phyloP scores from a whole-genome alignment of 768 basidiomycete species.

The Phlegmacium glaucopus region DNA sequence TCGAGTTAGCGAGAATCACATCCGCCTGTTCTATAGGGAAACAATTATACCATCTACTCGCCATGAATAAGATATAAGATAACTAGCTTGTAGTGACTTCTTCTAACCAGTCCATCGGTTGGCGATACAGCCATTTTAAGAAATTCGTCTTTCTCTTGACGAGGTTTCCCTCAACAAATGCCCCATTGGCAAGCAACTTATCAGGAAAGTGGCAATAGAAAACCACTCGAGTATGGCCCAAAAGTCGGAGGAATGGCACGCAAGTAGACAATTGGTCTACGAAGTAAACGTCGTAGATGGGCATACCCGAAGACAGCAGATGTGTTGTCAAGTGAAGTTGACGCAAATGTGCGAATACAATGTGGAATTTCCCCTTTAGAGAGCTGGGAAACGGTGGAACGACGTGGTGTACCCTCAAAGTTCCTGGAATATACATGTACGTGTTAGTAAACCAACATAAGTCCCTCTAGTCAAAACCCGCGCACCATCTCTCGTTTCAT shows the following conservation, averaged over 20 bases:
- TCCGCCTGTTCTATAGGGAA: constrained; percentile 73
- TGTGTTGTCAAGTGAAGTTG: constrained; percentile 79
- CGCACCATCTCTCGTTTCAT: constrained; percentile 89
- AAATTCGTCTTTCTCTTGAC: constrained; percentile 39
- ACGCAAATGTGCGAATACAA: constrained; percentile 83
- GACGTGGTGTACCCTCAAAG: constrained; percentile 71
- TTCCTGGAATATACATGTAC: constrained; percentile 59
- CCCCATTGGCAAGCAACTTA: constrained; percentile 79
- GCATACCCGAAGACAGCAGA: constrained; percentile 49
- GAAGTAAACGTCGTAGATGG: constrained; percentile 79
- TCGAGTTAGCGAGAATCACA: constrained; percentile 86
- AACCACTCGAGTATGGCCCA: constrained; percentile 76
- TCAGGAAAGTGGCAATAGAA: constrained; percentile 99
- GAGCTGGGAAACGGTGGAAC: constrained; percentile 78
- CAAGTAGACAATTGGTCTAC: constrained; percentile 96
- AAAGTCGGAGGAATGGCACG: constrained; percentile 71
- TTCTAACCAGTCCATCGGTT: constrained; percentile 89
- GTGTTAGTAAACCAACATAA: neutral
- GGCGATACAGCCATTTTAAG: constrained; percentile 76
- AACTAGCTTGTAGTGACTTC: constrained; percentile 82
- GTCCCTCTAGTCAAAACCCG: neutral
- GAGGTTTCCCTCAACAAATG: constrained; percentile 52
- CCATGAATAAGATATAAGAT: neutral
- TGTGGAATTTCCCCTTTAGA: constrained; percentile 77
- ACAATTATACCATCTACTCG: constrained; percentile 2